Evolutionary conservation across 768 basidiomycete species (phyloP).

Genomic region (Boletus tylopilopsis): DNA sequence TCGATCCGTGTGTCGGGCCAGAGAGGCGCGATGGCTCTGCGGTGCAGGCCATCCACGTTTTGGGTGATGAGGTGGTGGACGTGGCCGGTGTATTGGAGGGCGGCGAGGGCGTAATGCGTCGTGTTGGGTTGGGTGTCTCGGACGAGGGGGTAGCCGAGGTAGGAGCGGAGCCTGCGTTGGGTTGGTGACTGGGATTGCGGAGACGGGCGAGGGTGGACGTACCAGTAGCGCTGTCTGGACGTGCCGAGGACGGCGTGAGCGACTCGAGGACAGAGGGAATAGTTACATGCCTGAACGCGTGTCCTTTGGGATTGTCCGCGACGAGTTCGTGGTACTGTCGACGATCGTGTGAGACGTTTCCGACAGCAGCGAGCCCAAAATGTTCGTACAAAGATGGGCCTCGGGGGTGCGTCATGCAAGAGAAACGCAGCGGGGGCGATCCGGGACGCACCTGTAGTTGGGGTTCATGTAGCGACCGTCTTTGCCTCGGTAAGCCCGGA

Average conservation of each 20-base stretch:
- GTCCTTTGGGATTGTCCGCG: slow-evolving; percentile 65
- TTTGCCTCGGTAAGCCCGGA: slow-evolving; percentile 85
- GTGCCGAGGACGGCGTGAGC: slow-evolving; percentile 5
- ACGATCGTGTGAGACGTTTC: slow-evolving; percentile 10
- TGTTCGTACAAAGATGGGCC: slow-evolving; percentile 53
- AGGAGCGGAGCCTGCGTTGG: slow-evolving; percentile 56
- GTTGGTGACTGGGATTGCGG: background rate
- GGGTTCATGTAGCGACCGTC: slow-evolving; percentile 89
- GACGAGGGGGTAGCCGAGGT: slow-evolving; percentile 84
- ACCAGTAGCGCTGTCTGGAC: slow-evolving; percentile 84
- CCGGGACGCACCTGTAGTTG: slow-evolving; percentile 67
- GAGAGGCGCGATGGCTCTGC: slow-evolving; percentile 61
- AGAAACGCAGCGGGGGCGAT: background rate
- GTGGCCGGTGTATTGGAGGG: slow-evolving; percentile 66
- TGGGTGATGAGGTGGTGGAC: slow-evolving; percentile 72
- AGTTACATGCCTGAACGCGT: slow-evolving; percentile 58
- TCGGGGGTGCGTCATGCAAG: slow-evolving; percentile 20
- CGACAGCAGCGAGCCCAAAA: background rate
- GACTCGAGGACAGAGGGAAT: background rate
- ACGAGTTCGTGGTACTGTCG: slow-evolving; percentile 74
- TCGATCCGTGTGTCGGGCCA: slow-evolving; percentile 35
- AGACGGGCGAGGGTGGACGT: slow-evolving; percentile 11
- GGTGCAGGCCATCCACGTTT: slow-evolving; percentile 94
- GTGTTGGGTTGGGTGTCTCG: slow-evolving; percentile 82
- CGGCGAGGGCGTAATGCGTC: slow-evolving; percentile 83